Conservation (phyloP, 805 yeast genomes). For the Pichia deserticola region DNA sequence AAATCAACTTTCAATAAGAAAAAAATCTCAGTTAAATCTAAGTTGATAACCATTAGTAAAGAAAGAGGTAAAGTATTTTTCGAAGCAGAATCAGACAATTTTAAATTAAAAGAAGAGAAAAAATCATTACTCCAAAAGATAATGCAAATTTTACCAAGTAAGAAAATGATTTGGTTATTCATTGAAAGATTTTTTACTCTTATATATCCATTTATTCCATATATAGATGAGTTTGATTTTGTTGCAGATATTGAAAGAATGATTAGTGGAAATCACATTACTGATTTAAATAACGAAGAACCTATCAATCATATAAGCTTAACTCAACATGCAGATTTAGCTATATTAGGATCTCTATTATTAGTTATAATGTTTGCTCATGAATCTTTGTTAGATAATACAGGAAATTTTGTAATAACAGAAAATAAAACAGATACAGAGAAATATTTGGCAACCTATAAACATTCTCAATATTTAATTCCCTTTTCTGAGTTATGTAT, state of each 20-base stretch:
- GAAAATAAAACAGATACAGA: neutral
- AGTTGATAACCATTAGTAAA: neutral
- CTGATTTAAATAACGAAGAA: constrained; percentile 19
- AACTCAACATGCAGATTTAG: constrained; percentile 39
- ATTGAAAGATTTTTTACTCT: constrained; percentile 38
- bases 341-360: constrained; percentile 38
- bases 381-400: constrained; percentile 3
- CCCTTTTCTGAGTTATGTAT: constrained; percentile 47
- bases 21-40: neutral
- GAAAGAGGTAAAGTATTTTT: too few relatives aligned
- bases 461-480: constrained; percentile 16
- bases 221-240: constrained; percentile 32
- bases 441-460: constrained; percentile 30
- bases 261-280: constrained; percentile 23
- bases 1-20: neutral
- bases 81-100: neutral
- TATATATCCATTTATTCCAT: constrained; percentile 43
- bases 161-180: constrained; percentile 36
- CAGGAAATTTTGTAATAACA: neutral
- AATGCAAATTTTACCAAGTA: constrained; percentile 34
- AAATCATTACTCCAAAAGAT: constrained; percentile 8
- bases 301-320: constrained; percentile 27
- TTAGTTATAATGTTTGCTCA: constrained; percentile 37
- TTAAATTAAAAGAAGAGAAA: neutral
- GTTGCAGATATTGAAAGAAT: constrained; percentile 28